Evolutionary conservation across 78 protist species (phyloP).

Genomic region (Corallochytrium limacisporum): DNA sequence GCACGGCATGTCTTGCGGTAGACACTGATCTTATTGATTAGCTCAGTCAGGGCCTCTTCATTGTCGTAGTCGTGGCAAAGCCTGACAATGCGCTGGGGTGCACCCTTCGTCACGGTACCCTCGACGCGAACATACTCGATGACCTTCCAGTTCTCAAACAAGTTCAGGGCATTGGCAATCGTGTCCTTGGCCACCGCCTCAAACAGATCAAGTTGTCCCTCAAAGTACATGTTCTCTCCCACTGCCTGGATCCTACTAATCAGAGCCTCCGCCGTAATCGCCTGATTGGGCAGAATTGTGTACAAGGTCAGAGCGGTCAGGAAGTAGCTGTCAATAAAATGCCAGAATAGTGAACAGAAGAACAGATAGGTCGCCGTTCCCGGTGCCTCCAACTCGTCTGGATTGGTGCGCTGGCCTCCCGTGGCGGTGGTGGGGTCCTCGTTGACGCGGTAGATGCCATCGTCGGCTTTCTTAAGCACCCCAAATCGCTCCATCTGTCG

Average conservation of each 20-base stretch:
- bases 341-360: conserved; percentile 13
- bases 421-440: not conserved
- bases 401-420: not conserved
- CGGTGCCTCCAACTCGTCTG: not conserved
- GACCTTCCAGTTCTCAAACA: conserved; percentile 13
- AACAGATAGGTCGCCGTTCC: conserved; percentile 14
- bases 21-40: too few relatives aligned
- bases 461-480: not conserved
- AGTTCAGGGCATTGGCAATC: conserved; percentile 23
- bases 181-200: conserved; percentile 47
- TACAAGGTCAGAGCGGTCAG: not conserved
- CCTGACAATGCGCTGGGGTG: not conserved
- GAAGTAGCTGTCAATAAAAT: conserved; percentile 10
- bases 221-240: conserved; percentile 54
- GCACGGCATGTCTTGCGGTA: too few relatives aligned
- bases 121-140: not conserved
- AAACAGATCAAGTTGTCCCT: conserved; percentile 36
- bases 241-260: conserved; percentile 37
- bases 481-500: not conserved
- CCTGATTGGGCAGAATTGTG: conserved; percentile 3
- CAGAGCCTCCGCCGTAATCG: conserved; percentile 7
- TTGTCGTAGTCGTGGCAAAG: not conserved
- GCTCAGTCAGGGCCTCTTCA: not conserved
- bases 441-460: not conserved
- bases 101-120: not conserved